Percentiles rank a stretch among this genome's conserved stretches.
phyloP scores from a whole-genome alignment of 1,284 basidiomycete genomes.

The Thelephora terrestris region DNA sequence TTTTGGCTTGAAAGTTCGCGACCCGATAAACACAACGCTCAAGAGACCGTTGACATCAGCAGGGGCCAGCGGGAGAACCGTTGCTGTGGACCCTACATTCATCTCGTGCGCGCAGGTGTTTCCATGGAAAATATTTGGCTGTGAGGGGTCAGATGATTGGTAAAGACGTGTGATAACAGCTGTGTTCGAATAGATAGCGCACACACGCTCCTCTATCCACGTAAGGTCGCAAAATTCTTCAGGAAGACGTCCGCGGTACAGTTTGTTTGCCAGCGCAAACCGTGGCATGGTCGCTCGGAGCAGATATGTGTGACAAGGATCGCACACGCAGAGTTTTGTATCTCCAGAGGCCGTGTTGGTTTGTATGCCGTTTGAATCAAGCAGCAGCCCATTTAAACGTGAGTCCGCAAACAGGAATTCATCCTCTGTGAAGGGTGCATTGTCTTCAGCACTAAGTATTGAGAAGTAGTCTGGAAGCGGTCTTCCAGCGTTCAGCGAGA shows the following conservation, averaged over 20 bases:
- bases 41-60: neutral
- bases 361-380: neutral
- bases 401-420: neutral
- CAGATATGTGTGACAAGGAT: neutral
- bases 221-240: neutral
- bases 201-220: neutral
- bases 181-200: neutral
- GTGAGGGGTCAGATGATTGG: neutral
- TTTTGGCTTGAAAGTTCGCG: neutral
- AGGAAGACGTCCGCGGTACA: neutral
- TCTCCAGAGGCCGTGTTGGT: neutral
- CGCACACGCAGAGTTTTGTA: neutral
- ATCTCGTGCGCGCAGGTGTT: neutral
- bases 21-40: neutral
- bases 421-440: neutral
- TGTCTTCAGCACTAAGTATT: neutral
- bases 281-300: neutral
- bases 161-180: no score
- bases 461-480: neutral
- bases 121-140: neutral
- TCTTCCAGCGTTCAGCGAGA: neutral
- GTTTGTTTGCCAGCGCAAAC: neutral
- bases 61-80: neutral
- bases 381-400: neutral
- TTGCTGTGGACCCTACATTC: neutral